Evolutionary conservation across 148 eudicot genomes (phyloP).

Genomic region (Camellia sinensis): DNA sequence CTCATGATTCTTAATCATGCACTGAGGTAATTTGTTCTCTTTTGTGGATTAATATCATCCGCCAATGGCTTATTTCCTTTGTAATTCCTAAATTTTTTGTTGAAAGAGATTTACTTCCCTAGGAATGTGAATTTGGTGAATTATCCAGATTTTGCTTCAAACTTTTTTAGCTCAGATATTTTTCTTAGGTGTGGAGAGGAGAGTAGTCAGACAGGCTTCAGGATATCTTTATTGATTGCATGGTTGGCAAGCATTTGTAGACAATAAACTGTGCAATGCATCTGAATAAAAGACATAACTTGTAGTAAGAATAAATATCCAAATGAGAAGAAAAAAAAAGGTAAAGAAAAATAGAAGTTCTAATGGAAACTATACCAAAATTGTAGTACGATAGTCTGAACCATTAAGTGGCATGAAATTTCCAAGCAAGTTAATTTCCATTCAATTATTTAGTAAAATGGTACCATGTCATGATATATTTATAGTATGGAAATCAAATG

Average conservation of each 20-base stretch:
- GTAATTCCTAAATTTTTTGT: background rate
- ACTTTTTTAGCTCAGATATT: background rate
- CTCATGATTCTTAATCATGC: slow-evolving; percentile 98
- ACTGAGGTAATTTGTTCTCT: slow-evolving; percentile 52
- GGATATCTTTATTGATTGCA: background rate
- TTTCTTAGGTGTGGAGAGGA: background rate
- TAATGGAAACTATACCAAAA: background rate
- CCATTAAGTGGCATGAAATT: background rate
- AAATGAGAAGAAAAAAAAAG: background rate
- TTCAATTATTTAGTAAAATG: background rate
- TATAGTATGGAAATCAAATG: background rate
- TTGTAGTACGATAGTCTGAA: background rate
- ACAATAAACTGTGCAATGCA: background rate
- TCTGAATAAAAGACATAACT: background rate
- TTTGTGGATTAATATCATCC: background rate
- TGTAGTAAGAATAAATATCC: background rate
- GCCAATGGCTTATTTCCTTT: slow-evolving; percentile 6
- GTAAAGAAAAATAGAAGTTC: background rate
- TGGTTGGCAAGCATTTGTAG: background rate
- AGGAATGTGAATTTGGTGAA: background rate
- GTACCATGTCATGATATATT: background rate
- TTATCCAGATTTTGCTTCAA: background rate
- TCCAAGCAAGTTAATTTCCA: background rate
- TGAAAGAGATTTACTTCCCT: background rate
- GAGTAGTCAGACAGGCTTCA: background rate